Evolutionary conservation across 2,329 filamentous ascomycete species (phyloP).

Genomic region (Penicillium sp.): DNA sequence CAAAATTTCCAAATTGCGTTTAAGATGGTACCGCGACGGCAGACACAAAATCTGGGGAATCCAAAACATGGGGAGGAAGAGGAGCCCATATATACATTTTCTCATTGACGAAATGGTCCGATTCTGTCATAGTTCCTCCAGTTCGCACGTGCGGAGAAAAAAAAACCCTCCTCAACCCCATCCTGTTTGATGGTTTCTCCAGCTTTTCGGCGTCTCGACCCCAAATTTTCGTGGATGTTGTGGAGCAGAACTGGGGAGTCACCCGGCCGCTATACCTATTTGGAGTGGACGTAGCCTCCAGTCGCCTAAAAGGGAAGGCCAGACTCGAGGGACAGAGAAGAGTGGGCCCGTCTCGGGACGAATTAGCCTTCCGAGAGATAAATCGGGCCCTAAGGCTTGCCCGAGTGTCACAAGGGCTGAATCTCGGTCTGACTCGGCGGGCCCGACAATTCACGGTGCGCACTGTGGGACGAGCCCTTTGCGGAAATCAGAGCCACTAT

Average conservation of each 20-base stretch:
- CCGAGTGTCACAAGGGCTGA: not conserved
- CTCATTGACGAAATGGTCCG: not conserved
- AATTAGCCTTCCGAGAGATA: not conserved
- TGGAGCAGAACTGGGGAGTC: slow-evolving; percentile 19
- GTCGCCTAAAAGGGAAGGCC: not conserved
- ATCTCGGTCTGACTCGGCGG: not conserved
- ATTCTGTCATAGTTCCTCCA: slow-evolving; percentile 2
- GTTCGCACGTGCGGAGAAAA: slow-evolving; percentile 10
- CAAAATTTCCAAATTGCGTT: not conserved
- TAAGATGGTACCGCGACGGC: not conserved
- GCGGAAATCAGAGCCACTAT: slow-evolving; percentile 16
- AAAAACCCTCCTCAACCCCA: slow-evolving; percentile 10
- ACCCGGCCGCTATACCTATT: slow-evolving; percentile 7
- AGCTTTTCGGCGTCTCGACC: slow-evolving; percentile 20
- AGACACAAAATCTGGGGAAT: slow-evolving; percentile 8
- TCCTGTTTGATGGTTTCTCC: not conserved
- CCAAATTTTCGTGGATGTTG: slow-evolving; percentile 11
- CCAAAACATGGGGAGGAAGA: slow-evolving; percentile 7
- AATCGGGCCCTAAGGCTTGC: slow-evolving; percentile 1
- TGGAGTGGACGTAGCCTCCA: slow-evolving; percentile 1
- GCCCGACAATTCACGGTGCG: not conserved
- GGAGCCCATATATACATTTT: slow-evolving; percentile 15
- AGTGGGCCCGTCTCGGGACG: slow-evolving; percentile 3
- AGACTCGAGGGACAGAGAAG: not conserved
- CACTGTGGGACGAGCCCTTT: slow-evolving; percentile 5